These are phyloP conservation scores for Chalciporus piperatoides DNA, from an alignment of 1,284 basidiomycete genomes.

Conservation along the genomic window DNA sequence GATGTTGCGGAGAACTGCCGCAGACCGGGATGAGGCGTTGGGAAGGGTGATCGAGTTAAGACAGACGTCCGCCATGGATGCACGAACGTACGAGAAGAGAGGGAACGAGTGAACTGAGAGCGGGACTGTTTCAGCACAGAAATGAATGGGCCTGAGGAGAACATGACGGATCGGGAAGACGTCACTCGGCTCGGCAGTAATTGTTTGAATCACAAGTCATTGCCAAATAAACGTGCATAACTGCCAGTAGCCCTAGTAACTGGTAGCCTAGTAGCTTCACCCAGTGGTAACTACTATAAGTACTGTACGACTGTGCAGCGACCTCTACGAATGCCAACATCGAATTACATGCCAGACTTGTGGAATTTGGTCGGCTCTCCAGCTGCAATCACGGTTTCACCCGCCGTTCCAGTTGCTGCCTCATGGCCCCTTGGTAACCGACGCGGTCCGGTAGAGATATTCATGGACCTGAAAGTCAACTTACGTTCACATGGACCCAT, in stretches of 20 bases:
- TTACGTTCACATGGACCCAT: conserved; percentile 25
- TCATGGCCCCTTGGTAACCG: conserved; percentile 20
- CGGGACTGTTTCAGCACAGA: conserved; percentile 5
- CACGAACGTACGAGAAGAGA: neutral
- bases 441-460: conserved; percentile 18
- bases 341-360: neutral
- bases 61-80: conserved; percentile 1
- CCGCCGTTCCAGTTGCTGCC: neutral
- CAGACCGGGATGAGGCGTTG: conserved; percentile 2
- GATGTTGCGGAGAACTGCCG: conserved; percentile 25
- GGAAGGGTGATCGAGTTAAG: neutral
- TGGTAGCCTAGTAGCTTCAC: no score
- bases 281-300: no score
- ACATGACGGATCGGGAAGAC: conserved; percentile 8
- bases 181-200: neutral
- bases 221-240: no score
- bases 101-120: neutral
- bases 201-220: conserved; percentile 19
- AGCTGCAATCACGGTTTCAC: neutral
- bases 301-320: no score
- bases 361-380: neutral
- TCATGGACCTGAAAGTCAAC: conserved; percentile 21
- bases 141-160: neutral
- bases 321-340: no score
- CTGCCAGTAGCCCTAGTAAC: no score